A percentile compares a stretch with the other conserved stretches of the same genome.
phyloP scores from a whole-genome alignment of 140 eudicot species.

The Senecio squalidus region DNA sequence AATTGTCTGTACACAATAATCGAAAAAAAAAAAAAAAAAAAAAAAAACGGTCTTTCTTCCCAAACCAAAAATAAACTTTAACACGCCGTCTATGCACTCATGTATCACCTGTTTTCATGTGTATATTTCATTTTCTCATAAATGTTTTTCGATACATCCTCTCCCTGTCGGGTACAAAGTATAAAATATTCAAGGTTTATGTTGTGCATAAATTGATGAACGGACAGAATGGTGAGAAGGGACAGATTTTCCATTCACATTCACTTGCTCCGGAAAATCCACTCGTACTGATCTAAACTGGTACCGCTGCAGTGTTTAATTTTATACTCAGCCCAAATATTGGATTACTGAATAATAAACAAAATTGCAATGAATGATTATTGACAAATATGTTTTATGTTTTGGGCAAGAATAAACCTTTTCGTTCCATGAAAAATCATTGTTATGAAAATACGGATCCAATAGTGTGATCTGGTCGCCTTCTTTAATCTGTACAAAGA shows the following conservation, averaged over 20 bases:
- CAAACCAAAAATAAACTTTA: slow-evolving; percentile 1
- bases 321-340: background rate
- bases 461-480: slow-evolving; percentile 75
- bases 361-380: background rate
- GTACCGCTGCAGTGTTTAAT: slow-evolving; percentile 45
- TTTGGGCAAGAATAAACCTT: slow-evolving; percentile 43
- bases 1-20: slow-evolving; percentile 11
- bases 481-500: slow-evolving; percentile 59
- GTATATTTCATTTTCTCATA: slow-evolving; percentile 3
- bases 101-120: background rate
- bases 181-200: slow-evolving; percentile 47
- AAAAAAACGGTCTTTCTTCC: background rate
- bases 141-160: background rate
- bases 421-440: slow-evolving; percentile 79
- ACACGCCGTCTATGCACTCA: slow-evolving; percentile 2
- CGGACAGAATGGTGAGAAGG: slow-evolving; percentile 48
- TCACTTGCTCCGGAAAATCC: slow-evolving; percentile 80
- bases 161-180: background rate
- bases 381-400: background rate
- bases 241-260: slow-evolving; percentile 72
- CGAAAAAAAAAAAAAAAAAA: slow-evolving; percentile 1
- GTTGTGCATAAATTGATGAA: slow-evolving; percentile 69
- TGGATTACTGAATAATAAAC: background rate
- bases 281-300: slow-evolving; percentile 81
- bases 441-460: slow-evolving; percentile 60